Evolutionary conservation across 176 grass and related monocot species (phyloP), one percentile per base, ranked within the genome.

Genomic region (Musa troglodytarum): DNA sequence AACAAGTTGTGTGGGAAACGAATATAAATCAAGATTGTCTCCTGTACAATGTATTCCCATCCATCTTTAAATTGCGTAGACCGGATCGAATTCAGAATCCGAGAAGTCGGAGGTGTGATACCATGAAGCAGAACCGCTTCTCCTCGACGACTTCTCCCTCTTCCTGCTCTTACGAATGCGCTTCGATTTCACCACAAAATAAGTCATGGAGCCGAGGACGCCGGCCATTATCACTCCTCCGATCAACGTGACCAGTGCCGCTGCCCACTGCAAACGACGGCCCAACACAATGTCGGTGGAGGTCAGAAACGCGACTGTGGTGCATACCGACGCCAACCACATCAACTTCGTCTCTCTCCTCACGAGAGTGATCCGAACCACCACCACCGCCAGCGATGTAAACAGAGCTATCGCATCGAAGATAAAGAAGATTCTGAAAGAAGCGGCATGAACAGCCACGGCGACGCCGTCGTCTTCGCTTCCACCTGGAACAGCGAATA

Each of bases 251-350:
- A 77, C 75, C 58, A 65, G 61, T 4, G 65, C 11, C 8, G 59
- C 75, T 17, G 75, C 75, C 75, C 75, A 65, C 49, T 24, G n/a
- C 56, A 24, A 15, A 62, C 43, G 49, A 34, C 61, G 75, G 9
- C 75, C 75, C 11, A 65, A 19, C 49, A 77, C 49, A n/a, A 76
- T 65, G 58, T 76, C 65, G 49, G 74, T 50, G 15, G 74, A 63
- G 9, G 74, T 20, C 29, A 76, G 20, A 19, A 76, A 76, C 13
- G 74, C 74, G 10, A 65, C 74, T 0, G 74, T 76, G 49, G 74
- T 76, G 74, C 74, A 76, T n/a, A 65, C 74, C 2, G 74, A 76
- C 3, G 74, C 74, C 59, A 76, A 11, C 74, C 74, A 76, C 74
- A 76, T 76, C 25, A 76, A 12, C 49, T 52, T 77, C 0, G 75